phyloP scores from a whole-genome alignment of 192 early-diverging fungal genomes.

The Coemansia sp. region DNA sequence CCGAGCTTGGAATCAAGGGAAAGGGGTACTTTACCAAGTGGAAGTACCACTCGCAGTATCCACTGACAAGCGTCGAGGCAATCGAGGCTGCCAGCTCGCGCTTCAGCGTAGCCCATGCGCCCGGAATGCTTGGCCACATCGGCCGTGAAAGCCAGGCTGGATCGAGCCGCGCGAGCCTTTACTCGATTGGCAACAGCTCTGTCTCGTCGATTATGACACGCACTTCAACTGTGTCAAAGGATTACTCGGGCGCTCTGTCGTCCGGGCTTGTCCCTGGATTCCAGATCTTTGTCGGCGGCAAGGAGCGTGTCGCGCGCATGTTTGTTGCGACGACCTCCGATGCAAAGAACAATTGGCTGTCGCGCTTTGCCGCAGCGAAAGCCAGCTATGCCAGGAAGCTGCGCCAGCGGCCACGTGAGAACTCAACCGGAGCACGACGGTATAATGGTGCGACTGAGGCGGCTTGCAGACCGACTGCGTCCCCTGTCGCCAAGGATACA shows the following conservation, averaged over 20 bases:
- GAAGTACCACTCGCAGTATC: conserved; percentile 67
- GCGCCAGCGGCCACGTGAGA: conserved; percentile 53
- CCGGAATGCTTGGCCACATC: conserved; percentile 41
- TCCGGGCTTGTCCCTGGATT: conserved; percentile 57
- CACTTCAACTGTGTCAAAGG: conserved; percentile 58
- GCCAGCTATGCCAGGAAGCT: conserved; percentile 51
- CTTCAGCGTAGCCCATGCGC: conserved; percentile 49
- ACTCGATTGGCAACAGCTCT: conserved; percentile 58
- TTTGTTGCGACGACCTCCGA: conserved; percentile 59
- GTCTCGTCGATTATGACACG: conserved; percentile 59
- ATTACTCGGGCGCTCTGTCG: conserved; percentile 56
- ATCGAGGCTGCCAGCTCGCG: conserved; percentile 63
- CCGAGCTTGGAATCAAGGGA: conserved; percentile 53
- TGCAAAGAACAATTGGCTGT: conserved; percentile 59
- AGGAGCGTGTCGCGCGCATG: conserved; percentile 56
- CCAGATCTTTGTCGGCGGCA: conserved; percentile 58
- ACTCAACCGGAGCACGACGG: conserved; percentile 21
- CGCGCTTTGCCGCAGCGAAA: conserved; percentile 59
- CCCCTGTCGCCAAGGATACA: conserved; percentile 19
- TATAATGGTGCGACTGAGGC: conserved; percentile 20
- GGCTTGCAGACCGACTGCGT: conserved; percentile 5
- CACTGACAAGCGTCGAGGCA: conserved; percentile 60
- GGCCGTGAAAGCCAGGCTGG: conserved; percentile 50
- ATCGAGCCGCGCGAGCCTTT: conserved; percentile 52
- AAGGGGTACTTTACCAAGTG: conserved; percentile 73